Conservation (phyloP, 306 rosid genomes). For the Coriaria nepalensis region DNA sequence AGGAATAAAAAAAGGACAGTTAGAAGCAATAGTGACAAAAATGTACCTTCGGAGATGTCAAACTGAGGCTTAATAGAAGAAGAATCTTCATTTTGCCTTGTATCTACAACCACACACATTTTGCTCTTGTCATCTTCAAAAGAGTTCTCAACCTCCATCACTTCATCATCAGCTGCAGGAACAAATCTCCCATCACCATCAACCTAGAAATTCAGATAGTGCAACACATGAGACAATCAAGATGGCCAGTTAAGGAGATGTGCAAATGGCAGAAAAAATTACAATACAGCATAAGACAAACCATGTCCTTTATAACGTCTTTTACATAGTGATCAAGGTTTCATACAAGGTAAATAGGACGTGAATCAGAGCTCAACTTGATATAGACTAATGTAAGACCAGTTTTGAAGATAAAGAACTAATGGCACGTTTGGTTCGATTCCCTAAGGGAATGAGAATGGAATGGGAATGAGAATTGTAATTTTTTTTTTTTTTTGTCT, state of each 20-base stretch:
- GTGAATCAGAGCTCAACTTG: too few species aligned
- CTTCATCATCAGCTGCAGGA: conserved; percentile 96
- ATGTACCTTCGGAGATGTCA: conserved; percentile 64
- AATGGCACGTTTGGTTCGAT: too few species aligned
- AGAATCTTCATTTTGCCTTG: conserved; percentile 43
- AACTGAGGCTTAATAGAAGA: conserved; percentile 48
- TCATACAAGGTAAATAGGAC: too few species aligned
- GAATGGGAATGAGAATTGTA: too few species aligned
- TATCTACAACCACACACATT: conserved; percentile 41
- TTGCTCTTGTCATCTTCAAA: conserved; percentile 63
- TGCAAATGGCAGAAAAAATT: not conserved
- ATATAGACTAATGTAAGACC: too few species aligned
- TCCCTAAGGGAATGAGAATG: too few species aligned
- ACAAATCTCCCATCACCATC: conserved; percentile 97
- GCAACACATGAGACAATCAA: not conserved
- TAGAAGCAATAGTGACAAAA: conserved; percentile 13
- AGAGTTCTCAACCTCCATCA: conserved; percentile 79
- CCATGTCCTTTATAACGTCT: too few species aligned
- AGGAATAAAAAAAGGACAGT: not conserved
- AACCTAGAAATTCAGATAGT: conserved; percentile 47
- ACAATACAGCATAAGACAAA: not conserved
- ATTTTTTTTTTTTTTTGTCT: too few species aligned
- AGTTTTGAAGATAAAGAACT: too few species aligned
- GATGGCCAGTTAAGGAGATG: conserved; percentile 2
- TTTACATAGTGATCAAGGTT: too few species aligned